phyloP scores from a whole-genome alignment of 768 basidiomycete genomes.

The Leucosporidium yakuticum region DNA sequence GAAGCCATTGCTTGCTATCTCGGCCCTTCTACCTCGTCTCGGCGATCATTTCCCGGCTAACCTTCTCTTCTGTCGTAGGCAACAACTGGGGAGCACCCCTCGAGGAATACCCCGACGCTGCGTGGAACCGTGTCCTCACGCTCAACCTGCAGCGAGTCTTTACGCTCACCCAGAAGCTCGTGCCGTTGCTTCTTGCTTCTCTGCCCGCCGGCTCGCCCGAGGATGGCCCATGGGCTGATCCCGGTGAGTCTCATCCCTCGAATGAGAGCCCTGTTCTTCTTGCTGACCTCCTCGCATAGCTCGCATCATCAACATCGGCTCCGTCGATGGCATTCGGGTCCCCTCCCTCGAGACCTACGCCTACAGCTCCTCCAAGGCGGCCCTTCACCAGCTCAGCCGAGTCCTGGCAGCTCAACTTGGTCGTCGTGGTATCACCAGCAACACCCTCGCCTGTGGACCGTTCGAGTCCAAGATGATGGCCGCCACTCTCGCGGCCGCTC shows the following conservation, averaged over 20 bases:
- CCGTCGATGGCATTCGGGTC: conserved; percentile 42
- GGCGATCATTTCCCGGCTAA: not conserved
- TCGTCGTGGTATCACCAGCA: conserved; percentile 55
- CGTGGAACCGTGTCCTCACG: conserved; percentile 58
- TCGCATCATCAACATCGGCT: conserved; percentile 56
- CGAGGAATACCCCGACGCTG: conserved; percentile 49
- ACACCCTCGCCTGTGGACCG: conserved; percentile 57
- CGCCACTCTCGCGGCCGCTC: conserved; percentile 50
- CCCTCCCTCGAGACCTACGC: conserved; percentile 55
- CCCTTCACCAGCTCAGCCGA: conserved; percentile 56
- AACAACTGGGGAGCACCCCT: conserved; percentile 44
- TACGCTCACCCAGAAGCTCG: conserved; percentile 57
- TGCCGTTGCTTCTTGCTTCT: conserved; percentile 55
- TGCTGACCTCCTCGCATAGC: conserved; percentile 45
- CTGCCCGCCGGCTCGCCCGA: conserved; percentile 38
- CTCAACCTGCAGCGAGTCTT: conserved; percentile 56
- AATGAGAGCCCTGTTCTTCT: not conserved
- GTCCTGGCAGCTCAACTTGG: conserved; percentile 58
- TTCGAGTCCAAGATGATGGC: conserved; percentile 48
- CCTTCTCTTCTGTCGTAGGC: not conserved
- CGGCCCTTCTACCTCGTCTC: not conserved
- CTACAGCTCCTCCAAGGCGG: conserved; percentile 62
- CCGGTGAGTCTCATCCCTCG: conserved; percentile 43
- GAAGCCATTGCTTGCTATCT: not conserved
- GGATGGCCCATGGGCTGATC: conserved; percentile 56